phyloP scores from a whole-genome alignment of 2,329 filamentous ascomycete genomes.

The Clonostachys solani region DNA sequence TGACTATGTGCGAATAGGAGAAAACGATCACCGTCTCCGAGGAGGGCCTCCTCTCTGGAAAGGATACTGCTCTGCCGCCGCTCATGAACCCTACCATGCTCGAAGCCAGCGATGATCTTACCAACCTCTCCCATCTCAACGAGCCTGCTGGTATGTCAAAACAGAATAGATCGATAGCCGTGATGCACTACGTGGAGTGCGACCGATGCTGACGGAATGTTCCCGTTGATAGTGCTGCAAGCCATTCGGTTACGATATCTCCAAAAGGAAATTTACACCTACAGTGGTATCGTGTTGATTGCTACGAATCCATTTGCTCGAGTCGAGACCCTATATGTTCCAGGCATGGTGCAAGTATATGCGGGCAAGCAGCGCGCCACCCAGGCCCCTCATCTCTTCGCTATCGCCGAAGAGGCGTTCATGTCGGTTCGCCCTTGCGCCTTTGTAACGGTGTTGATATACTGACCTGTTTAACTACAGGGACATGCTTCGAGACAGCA shows the following conservation, averaged over 20 bases:
- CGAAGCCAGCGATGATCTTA: conserved; percentile 96
- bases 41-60: conserved; percentile 71
- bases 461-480: conserved; percentile 37
- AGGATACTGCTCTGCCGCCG: conserved; percentile 76
- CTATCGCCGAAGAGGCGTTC: conserved; percentile 98
- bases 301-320: conserved; percentile 97
- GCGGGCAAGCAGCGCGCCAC: conserved; percentile 94
- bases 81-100: conserved; percentile 98
- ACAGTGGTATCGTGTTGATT: conserved; percentile 97
- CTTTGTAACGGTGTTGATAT: neutral
- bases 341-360: conserved; percentile 99
- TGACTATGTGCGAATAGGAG: conserved; percentile 43
- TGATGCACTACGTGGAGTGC: too few species aligned
- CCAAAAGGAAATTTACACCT: conserved; percentile 99
- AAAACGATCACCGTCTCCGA: conserved; percentile 76
- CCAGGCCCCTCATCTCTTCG: conserved; percentile 96
- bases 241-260: conserved; percentile 95
- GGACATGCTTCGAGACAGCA: conserved; percentile 93
- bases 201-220: neutral
- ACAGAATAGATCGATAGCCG: neutral
- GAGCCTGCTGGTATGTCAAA: conserved; percentile 78
- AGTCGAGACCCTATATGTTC: conserved; percentile 96
- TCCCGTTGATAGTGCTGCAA: conserved; percentile 67
- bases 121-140: conserved; percentile 95
- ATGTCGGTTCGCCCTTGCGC: conserved; percentile 56